Conservation (phyloP, 1,284 basidiomycete species). For the Fomitopsis pinicola region DNA sequence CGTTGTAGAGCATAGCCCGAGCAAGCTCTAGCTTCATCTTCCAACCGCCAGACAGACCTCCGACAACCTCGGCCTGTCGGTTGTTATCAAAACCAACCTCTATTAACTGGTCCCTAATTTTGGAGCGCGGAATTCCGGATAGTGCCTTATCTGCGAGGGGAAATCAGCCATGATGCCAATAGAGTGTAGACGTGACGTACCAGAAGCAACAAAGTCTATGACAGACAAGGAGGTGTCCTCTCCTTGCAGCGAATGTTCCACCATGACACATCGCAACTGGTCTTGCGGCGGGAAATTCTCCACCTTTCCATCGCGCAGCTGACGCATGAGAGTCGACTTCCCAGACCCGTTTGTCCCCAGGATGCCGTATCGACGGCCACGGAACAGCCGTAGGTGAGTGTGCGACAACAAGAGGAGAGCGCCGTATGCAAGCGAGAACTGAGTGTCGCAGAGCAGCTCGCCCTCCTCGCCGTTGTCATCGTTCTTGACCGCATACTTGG, state of each 20-base stretch:
- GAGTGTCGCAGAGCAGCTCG: slow-evolving; percentile 86
- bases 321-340: slow-evolving; percentile 96
- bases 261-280: slow-evolving; percentile 88
- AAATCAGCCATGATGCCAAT: not conserved
- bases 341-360: slow-evolving; percentile 95
- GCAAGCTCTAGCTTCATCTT: slow-evolving; percentile 97
- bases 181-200: slow-evolving; percentile 35
- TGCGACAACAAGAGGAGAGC: slow-evolving; percentile 94
- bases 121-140: slow-evolving; percentile 51
- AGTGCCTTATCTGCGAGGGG: slow-evolving; percentile 53
- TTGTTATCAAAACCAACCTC: slow-evolving; percentile 92
- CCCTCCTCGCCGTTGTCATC: slow-evolving; percentile 65
- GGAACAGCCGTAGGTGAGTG: slow-evolving; percentile 86
- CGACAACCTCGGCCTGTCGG: slow-evolving; percentile 83
- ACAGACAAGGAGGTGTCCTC: slow-evolving; percentile 82
- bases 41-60: slow-evolving; percentile 96
- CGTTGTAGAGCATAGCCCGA: slow-evolving; percentile 95
- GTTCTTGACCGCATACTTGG: slow-evolving; percentile 42
- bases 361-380: slow-evolving; percentile 93
- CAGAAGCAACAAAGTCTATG: slow-evolving; percentile 85
- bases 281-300: slow-evolving; percentile 94
- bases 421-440: slow-evolving; percentile 97
- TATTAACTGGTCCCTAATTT: slow-evolving; percentile 74
- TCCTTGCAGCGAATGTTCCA: slow-evolving; percentile 93
- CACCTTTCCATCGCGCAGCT: slow-evolving; percentile 91